phyloP scores from a whole-genome alignment of 257 asterid species.

The Perilla frutescens region DNA sequence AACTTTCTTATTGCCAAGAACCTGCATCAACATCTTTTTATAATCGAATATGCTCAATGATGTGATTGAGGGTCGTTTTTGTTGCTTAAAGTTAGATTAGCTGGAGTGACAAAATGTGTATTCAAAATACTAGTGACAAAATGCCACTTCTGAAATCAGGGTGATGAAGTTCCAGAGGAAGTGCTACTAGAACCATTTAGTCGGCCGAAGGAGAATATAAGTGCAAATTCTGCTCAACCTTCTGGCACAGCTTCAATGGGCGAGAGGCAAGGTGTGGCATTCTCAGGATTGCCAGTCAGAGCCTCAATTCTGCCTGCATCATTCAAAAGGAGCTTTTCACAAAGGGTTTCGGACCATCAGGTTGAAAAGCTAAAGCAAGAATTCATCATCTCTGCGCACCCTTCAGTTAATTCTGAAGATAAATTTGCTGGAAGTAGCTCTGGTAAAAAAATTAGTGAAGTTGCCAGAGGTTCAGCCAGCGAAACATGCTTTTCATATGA shows the following conservation, averaged over 20 bases:
- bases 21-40: not conserved
- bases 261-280: slow-evolving; percentile 25
- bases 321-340: slow-evolving; percentile 57
- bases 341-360: slow-evolving; percentile 21
- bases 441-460: slow-evolving; percentile 8
- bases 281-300: slow-evolving; percentile 28
- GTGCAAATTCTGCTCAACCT: slow-evolving; percentile 29
- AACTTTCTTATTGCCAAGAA: not conserved
- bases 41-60: slow-evolving; percentile 11
- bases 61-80: not conserved
- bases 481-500: slow-evolving; percentile 16
- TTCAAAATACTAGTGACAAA: slow-evolving; percentile 1
- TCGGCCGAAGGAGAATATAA: slow-evolving; percentile 37
- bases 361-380: slow-evolving; percentile 31
- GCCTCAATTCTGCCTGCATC: slow-evolving; percentile 65
- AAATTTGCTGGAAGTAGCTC: slow-evolving; percentile 4
- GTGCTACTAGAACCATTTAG: slow-evolving; percentile 67
- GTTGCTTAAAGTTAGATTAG: slow-evolving; percentile 6
- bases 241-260: slow-evolving; percentile 29
- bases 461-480: slow-evolving; percentile 26
- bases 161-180: slow-evolving; percentile 81
- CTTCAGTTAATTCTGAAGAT: slow-evolving; percentile 31
- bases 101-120: not conserved
- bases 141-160: slow-evolving; percentile 49
- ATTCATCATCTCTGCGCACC: slow-evolving; percentile 25